Percentiles rank a stretch among this genome's conserved stretches.
These are phyloP conservation scores for Apiospora aurea DNA, from an alignment of 2,329 filamentous ascomycete genomes.

Conservation along the genomic window DNA sequence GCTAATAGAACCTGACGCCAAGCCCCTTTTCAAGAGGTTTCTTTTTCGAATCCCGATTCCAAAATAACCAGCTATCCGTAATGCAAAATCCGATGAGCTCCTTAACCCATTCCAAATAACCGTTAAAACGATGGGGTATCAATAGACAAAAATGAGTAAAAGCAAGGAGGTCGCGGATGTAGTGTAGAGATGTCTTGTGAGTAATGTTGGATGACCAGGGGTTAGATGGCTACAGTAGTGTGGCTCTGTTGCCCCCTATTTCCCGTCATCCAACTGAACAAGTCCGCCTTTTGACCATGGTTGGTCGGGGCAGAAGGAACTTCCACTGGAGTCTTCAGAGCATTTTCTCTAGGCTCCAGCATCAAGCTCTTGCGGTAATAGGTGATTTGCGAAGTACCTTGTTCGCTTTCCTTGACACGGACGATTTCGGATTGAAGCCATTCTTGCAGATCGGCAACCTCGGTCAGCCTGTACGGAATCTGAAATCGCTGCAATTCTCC, in stretches of 20 bases:
- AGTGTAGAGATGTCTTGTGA: slow-evolving; percentile 27
- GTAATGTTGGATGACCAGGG: background rate
- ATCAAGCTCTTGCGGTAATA: slow-evolving; percentile 85
- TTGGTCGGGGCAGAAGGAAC: slow-evolving; percentile 34
- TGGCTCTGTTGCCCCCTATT: slow-evolving; percentile 46
- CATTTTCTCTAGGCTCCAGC: slow-evolving; percentile 75
- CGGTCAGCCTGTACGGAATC: slow-evolving; percentile 84
- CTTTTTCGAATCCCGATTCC: background rate
- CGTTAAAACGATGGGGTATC: slow-evolving; percentile 24
- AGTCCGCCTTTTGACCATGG: slow-evolving; percentile 46
- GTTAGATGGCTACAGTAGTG: slow-evolving; percentile 16
- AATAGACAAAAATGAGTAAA: slow-evolving; percentile 24
- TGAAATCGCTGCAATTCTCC: slow-evolving; percentile 96
- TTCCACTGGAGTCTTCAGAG: slow-evolving; percentile 43
- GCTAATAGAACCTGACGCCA: slow-evolving; percentile 5
- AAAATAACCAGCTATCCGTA: slow-evolving; percentile 2
- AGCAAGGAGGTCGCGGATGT: background rate
- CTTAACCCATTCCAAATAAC: slow-evolving; percentile 22
- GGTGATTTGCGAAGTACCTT: slow-evolving; percentile 64
- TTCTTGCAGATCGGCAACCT: slow-evolving; percentile 87
- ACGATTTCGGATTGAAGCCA: slow-evolving; percentile 88
- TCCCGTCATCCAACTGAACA: slow-evolving; percentile 61
- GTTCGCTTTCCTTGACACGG: slow-evolving; percentile 70
- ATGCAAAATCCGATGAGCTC: slow-evolving; percentile 22
- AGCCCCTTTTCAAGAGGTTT: background rate